These are phyloP conservation scores for Tillandsia fasciculata DNA, from an alignment of 176 grass and related monocot species.

Conservation along the genomic window DNA sequence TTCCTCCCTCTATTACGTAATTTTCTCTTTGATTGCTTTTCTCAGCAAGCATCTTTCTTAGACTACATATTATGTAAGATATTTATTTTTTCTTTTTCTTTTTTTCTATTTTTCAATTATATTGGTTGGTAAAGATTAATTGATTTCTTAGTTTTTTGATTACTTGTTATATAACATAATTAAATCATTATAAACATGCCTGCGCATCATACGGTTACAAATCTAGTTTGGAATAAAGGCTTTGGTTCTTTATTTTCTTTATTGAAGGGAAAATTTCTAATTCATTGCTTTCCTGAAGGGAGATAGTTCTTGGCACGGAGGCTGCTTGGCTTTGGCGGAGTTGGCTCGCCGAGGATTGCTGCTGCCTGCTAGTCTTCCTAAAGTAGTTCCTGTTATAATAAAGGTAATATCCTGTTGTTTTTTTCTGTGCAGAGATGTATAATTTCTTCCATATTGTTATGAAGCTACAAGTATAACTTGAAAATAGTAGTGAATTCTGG, in stretches of 20 bases:
- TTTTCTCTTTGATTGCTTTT: too few relatives aligned
- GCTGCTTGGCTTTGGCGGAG: slow-evolving; percentile 96
- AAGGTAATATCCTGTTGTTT: slow-evolving; percentile 28
- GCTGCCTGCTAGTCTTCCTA: slow-evolving; percentile 70
- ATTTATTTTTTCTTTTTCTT: too few relatives aligned
- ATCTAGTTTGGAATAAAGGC: too few relatives aligned
- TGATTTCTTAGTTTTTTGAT: not conserved
- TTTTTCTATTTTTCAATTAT: not conserved
- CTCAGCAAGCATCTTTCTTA: too few relatives aligned
- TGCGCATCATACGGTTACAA: too few relatives aligned
- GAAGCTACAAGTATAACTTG: not conserved
- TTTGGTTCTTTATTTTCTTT: too few relatives aligned
- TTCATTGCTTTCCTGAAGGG: slow-evolving; percentile 42
- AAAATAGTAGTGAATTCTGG: too few relatives aligned
- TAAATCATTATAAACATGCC: too few relatives aligned
- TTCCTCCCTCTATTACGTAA: too few relatives aligned
- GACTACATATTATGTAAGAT: too few relatives aligned
- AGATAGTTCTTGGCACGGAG: slow-evolving; percentile 94
- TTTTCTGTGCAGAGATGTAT: not conserved
- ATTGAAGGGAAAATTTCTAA: too few relatives aligned
- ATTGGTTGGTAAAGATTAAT: not conserved
- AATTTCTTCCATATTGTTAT: not conserved
- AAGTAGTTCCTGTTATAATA: slow-evolving; percentile 75
- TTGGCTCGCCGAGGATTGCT: slow-evolving; percentile 81
- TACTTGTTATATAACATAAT: too few relatives aligned